phyloP scores from a whole-genome alignment of 352 stramenopile genomes.

The Pythium volutum region DNA sequence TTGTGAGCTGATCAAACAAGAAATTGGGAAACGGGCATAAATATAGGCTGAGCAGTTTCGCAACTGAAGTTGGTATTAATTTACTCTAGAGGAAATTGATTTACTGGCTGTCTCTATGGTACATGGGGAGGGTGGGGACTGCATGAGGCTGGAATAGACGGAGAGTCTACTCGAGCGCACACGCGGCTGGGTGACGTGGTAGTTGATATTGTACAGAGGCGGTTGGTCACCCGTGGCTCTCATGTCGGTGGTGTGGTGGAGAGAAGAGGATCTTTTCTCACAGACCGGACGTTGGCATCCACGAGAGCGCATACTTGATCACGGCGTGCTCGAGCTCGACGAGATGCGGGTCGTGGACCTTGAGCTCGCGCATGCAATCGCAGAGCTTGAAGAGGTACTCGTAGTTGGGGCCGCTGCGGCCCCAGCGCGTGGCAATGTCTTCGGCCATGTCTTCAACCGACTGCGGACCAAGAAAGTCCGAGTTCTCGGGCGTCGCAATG shows the following conservation, averaged over 20 bases:
- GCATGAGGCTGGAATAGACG: background rate
- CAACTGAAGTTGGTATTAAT: background rate
- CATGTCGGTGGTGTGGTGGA: too few relatives aligned
- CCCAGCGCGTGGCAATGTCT: constrained; percentile 68
- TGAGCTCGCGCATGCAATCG: constrained; percentile 70
- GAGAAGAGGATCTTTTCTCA: constrained; percentile 8
- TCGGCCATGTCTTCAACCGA: constrained; percentile 72
- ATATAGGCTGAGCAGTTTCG: background rate
- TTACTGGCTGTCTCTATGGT: constrained; percentile 5
- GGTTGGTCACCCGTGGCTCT: too few relatives aligned
- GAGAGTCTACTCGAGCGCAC: background rate
- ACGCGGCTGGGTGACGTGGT: too few relatives aligned
- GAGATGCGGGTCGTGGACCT: constrained; percentile 75
- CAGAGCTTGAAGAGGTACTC: constrained; percentile 85
- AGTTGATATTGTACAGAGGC: background rate
- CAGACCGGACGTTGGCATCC: constrained; percentile 32
- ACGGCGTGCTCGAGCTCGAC: constrained; percentile 67
- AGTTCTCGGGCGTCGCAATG: constrained; percentile 80
- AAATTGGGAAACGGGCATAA: background rate
- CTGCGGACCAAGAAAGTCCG: constrained; percentile 77
- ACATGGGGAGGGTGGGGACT: background rate
- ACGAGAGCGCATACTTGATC: constrained; percentile 45
- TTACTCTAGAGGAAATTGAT: background rate
- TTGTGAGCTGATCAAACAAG: background rate
- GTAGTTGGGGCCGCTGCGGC: constrained; percentile 75